Evolutionary conservation across 176 grass and related monocot species (phyloP).

Genomic region (Miscanthus lutarioriparius): DNA sequence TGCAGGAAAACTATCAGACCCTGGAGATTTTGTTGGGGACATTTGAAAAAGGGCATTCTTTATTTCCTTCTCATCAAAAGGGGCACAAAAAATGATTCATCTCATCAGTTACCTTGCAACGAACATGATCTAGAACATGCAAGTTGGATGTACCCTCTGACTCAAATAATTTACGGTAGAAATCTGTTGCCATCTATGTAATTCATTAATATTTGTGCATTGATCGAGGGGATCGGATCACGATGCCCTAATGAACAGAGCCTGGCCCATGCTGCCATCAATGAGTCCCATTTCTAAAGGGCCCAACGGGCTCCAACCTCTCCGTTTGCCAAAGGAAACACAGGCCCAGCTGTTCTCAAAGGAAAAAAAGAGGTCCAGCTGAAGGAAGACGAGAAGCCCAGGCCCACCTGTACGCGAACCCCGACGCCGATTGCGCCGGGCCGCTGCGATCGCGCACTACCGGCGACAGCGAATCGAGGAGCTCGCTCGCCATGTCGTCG

Average conservation of each 20-base stretch:
- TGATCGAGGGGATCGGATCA: not conserved
- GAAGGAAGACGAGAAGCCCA: not conserved
- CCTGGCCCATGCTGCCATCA: not conserved
- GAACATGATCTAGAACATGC: no score
- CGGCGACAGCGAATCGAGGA: not conserved
- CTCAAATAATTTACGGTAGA: no score
- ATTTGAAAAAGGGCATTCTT: no score
- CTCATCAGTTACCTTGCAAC: no score
- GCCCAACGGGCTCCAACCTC: not conserved
- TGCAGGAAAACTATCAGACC: no score
- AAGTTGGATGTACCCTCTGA: no score
- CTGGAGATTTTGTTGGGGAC: no score
- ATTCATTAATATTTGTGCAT: no score
- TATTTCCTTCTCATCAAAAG: no score
- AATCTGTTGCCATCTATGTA: no score
- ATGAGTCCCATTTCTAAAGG: not conserved
- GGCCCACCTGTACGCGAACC: not conserved
- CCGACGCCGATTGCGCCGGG: not conserved
- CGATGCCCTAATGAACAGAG: not conserved
- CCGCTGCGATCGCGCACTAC: not conserved
- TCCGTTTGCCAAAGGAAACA: not conserved
- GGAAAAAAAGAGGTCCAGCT: not conserved
- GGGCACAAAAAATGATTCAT: no score
- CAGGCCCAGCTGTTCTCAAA: not conserved
- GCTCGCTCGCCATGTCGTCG: slow-evolving; percentile 37